phyloP scores from a whole-genome alignment of 176 grass and related monocot genomes.

The Otatea glauca region DNA sequence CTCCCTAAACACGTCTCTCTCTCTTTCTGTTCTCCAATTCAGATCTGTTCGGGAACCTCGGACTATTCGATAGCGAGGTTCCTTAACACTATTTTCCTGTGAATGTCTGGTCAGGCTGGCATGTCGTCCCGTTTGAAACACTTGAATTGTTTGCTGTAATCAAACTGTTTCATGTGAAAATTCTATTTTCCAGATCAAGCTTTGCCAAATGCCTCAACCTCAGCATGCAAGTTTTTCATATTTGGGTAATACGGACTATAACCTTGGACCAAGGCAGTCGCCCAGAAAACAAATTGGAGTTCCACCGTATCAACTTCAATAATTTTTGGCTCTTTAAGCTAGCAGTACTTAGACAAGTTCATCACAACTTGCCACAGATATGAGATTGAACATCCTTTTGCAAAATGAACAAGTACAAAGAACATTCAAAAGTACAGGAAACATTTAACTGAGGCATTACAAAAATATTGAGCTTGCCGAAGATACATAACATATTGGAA shows the following conservation, averaged over 20 bases:
- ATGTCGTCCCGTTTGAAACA: background rate
- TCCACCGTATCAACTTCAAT: background rate
- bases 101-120: too few species aligned
- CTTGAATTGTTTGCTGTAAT: background rate
- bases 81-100: too few species aligned
- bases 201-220: background rate
- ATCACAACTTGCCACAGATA: background rate
- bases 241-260: background rate
- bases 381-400: constrained; percentile 34
- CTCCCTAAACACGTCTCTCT: too few species aligned
- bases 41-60: too few species aligned
- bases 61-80: too few species aligned
- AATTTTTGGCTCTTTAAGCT: background rate
- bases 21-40: too few species aligned
- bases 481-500: constrained; percentile 34
- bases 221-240: background rate
- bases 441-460: constrained; percentile 38
- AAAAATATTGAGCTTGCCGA: constrained; percentile 34
- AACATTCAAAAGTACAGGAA: constrained; percentile 31
- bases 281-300: background rate
- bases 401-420: constrained; percentile 38
- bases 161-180: background rate
- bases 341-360: background rate
- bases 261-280: background rate
- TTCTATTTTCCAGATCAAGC: background rate